Conservation (phyloP, 192 early-diverging fungal species). For the Polychytrium aggregatum region DNA sequence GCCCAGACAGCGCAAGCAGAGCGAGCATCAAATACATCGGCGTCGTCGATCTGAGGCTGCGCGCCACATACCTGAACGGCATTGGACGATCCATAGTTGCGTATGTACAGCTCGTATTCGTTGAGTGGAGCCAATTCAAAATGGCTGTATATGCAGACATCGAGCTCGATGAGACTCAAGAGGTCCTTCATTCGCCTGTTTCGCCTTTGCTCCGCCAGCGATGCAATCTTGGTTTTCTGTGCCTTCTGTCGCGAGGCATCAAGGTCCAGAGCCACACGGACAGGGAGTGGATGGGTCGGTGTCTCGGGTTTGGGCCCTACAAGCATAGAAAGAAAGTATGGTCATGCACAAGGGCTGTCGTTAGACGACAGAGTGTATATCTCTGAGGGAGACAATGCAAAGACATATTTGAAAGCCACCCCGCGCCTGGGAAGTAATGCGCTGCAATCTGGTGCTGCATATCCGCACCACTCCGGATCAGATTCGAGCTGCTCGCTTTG, state of each 20-base stretch:
- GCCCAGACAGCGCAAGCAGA: too few species aligned
- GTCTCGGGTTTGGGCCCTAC: background rate
- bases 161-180: slow-evolving; percentile 24
- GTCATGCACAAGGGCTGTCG: background rate
- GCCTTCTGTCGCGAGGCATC: slow-evolving; percentile 12
- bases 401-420: background rate
- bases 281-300: slow-evolving; percentile 8
- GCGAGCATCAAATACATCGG: too few species aligned
- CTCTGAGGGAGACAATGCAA: background rate
- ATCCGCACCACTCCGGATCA: background rate
- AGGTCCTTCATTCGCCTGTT: slow-evolving; percentile 26
- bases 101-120: slow-evolving; percentile 43
- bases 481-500: slow-evolving; percentile 2
- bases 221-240: slow-evolving; percentile 3
- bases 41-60: too few species aligned
- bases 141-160: slow-evolving; percentile 28
- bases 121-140: slow-evolving; percentile 38
- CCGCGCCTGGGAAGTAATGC: background rate
- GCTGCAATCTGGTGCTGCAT: background rate
- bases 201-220: slow-evolving; percentile 4
- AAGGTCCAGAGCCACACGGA: slow-evolving; percentile 7
- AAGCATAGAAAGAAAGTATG: background rate
- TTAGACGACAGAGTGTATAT: background rate
- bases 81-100: slow-evolving; percentile 32
- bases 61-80: slow-evolving; percentile 21